Base-by-base conservation (phyloP, 768 basidiomycete genomes). In the Boletus bicolor region DNA sequence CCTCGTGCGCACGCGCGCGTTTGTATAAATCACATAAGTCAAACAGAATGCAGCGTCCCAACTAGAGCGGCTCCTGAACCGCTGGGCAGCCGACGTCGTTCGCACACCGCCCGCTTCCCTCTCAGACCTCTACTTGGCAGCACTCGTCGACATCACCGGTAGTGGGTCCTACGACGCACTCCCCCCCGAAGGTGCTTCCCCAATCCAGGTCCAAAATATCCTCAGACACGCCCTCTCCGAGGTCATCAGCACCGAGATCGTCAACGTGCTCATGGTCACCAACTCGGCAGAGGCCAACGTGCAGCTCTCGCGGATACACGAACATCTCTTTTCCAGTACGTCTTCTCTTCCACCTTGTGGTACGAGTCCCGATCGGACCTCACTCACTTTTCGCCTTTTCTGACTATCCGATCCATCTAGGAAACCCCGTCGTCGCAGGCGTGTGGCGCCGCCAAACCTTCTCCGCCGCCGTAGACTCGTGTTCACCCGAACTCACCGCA, bases 381-480 rank as follows among this genome's bases (percentile, higher is more conserved):
- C 38, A 28, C 17, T 26, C 15, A 17, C 9, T 41, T 19, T 32
- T 12, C 30, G 6, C 14, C 4, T 26, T 6, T 37, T 30, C 35
- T 46, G 36, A 57, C 10, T 34, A 15, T 24, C 11, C 7, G 11
- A 15, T 37, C n/a, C n/a, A 4, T 26, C 10, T 32, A 93, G 90
- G 89, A 49, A 89, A 93, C 64, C 86, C 92, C 12, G 85, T 89
- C 5, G 90, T 94, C n/a, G 92, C 92, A 0, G 81, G 83, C 39
- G 91, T 94, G 19, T 94, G 92, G 92, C 83, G 92, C 24, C 82
- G 91, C 11, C 91, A 94, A 68, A 93, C 91, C 3, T 93, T 92
- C 73, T 86, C 88, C 11, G 91, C 91, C 0, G 90, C 91, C 5
- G 87, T 94, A 50, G 89, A 92, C 35, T 69, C 79, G 1, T 87